Evolutionary conservation across 352 stramenopile species (phyloP).

Genomic region (Globisporangium cystogenes): DNA sequence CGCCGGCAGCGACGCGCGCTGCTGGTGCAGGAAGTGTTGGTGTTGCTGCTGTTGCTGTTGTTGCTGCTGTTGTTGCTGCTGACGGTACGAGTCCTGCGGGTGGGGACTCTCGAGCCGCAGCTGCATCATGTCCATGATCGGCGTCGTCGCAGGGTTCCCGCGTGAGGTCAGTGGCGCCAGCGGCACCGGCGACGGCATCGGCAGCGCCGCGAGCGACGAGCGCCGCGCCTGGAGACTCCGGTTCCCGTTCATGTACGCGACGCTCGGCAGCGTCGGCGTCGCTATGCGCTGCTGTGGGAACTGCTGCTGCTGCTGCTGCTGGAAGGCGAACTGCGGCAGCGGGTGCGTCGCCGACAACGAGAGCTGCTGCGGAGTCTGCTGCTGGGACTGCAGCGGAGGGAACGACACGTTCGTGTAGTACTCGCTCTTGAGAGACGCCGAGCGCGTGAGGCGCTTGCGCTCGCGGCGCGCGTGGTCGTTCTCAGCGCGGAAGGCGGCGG

Average conservation of each 20-base stretch:
- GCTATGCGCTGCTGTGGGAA: slow-evolving; percentile 20
- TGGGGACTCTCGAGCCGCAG: slow-evolving; percentile 47
- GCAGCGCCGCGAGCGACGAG: slow-evolving; percentile 45
- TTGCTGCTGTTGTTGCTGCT: slow-evolving; percentile 4
- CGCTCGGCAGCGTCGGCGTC: slow-evolving; percentile 31
- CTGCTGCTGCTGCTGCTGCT: slow-evolving; percentile 21
- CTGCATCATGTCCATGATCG: slow-evolving; percentile 74
- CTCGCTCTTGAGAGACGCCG: slow-evolving; percentile 66
- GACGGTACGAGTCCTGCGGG: slow-evolving; percentile 10
- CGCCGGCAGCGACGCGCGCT: slow-evolving; percentile 9
- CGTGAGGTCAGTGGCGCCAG: slow-evolving; percentile 6
- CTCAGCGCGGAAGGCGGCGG: slow-evolving; percentile 7
- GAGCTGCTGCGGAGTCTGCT: slow-evolving; percentile 11
- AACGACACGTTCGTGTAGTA: slow-evolving; percentile 60
- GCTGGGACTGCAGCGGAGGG: slow-evolving; percentile 22
- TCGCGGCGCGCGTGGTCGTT: slow-evolving; percentile 43
- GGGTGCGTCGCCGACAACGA: slow-evolving; percentile 14
- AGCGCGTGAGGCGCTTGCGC: slow-evolving; percentile 65
- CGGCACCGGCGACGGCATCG: slow-evolving; percentile 31
- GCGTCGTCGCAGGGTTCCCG: slow-evolving; percentile 38
- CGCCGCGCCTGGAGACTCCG: slow-evolving; percentile 30
- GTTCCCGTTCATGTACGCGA: slow-evolving; percentile 18
- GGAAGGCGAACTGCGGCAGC: slow-evolving; percentile 11
- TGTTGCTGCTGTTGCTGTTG: slow-evolving; percentile 4
- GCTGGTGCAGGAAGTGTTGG: slow-evolving; percentile 4